Percentiles rank a stretch among this genome's conserved stretches.
Conservation (phyloP, 768 basidiomycete genomes). For the Kwoniella botswanensis region DNA sequence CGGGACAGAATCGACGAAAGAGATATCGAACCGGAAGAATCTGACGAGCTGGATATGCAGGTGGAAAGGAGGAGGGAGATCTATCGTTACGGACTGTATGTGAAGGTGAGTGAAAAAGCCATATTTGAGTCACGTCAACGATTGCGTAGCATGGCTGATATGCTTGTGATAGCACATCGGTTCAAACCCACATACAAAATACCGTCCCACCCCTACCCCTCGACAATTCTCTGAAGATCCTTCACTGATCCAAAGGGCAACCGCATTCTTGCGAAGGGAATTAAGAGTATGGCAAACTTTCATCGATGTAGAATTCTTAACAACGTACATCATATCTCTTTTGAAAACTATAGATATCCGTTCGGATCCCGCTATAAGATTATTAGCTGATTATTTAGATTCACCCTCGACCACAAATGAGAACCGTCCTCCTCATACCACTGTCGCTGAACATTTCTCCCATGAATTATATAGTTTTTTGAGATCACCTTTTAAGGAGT, state of each 20-base stretch:
- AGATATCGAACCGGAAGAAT: constrained; percentile 59
- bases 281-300: constrained; percentile 78
- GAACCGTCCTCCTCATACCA: constrained; percentile 15
- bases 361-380: constrained; percentile 73
- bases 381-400: constrained; percentile 88
- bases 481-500: constrained; percentile 83
- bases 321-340: constrained; percentile 82
- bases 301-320: constrained; percentile 93
- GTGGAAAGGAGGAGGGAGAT: constrained; percentile 77
- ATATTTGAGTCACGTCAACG: no score
- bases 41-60: constrained; percentile 76
- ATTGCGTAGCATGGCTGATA: no score
- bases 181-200: constrained; percentile 81
- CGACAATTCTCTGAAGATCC: constrained; percentile 78
- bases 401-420: constrained; percentile 56
- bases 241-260: constrained; percentile 70
- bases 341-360: constrained; percentile 94
- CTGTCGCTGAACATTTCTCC: constrained; percentile 82
- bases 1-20: constrained; percentile 60
- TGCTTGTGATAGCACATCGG: constrained; percentile 74
- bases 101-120: constrained; percentile 69
- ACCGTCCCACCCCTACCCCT: constrained; percentile 87
- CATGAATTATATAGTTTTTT: constrained; percentile 91
- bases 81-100: constrained; percentile 78
- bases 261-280: constrained; percentile 80